A percentile compares a stretch with the other conserved stretches of the same genome.
Conservation (phyloP, 306 rosid species). For the Cucumis melo region DNA sequence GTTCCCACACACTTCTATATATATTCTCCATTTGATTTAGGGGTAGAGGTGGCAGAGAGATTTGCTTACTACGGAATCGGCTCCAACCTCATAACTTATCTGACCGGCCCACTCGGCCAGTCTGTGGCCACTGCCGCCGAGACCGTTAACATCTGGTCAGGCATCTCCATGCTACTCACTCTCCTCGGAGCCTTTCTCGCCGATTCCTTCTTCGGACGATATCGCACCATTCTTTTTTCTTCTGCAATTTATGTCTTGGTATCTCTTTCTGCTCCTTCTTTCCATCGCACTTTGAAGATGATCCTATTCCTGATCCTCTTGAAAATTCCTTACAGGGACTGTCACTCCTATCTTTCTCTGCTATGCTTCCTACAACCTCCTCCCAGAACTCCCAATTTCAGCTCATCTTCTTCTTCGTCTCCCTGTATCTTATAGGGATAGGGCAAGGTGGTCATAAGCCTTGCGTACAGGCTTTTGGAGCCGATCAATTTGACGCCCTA, state of each 20-base stretch:
- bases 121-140: constrained; percentile 23
- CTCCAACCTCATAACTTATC: constrained; percentile 19
- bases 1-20: no score
- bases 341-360: constrained; percentile 31
- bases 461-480: constrained; percentile 73
- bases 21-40: neutral
- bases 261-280: neutral
- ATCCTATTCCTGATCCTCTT: neutral
- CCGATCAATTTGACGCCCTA: constrained; percentile 52
- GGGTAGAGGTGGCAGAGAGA: constrained; percentile 37
- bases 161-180: constrained; percentile 20
- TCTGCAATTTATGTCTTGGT: constrained; percentile 29
- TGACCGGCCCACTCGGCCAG: constrained; percentile 25
- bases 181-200: constrained; percentile 30
- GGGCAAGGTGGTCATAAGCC: constrained; percentile 77
- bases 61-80: constrained; percentile 24
- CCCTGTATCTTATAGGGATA: constrained; percentile 45
- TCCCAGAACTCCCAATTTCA: constrained; percentile 12
- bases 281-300: neutral
- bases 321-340: neutral
- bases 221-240: constrained; percentile 20
- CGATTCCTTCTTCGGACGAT: constrained; percentile 29
- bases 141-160: constrained; percentile 23
- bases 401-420: constrained; percentile 32
- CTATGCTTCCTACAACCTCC: constrained; percentile 24